Percentiles rank a stretch among this genome's conserved stretches.
phyloP scores from a whole-genome alignment of 257 asterid genomes.

The Fraxinus quadrangulata region DNA sequence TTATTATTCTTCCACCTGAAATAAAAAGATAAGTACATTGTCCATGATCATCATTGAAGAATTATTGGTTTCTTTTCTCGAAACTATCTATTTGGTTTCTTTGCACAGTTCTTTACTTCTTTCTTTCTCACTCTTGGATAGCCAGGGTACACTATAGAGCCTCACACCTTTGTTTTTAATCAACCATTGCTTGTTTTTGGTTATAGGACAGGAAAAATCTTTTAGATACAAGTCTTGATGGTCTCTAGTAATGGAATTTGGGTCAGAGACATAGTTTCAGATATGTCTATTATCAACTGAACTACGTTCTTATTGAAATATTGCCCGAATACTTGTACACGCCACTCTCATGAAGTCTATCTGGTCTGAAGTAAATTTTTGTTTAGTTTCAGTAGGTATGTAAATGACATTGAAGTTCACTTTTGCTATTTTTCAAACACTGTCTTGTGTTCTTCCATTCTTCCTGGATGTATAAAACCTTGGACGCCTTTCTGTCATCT shows the following conservation, averaged over 20 bases:
- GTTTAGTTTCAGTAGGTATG: neutral
- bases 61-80: neutral
- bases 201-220: neutral
- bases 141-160: neutral
- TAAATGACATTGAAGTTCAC: neutral
- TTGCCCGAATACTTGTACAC: neutral
- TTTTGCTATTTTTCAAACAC: neutral
- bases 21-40: neutral
- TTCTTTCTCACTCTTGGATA: neutral
- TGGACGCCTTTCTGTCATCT: neutral
- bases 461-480: neutral
- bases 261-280: neutral
- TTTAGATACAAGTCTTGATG: neutral
- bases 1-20: neutral
- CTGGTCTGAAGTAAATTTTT: neutral
- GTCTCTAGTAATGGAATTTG: neutral
- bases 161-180: neutral
- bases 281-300: neutral
- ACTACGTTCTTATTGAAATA: neutral
- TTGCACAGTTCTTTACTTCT: neutral
- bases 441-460: neutral
- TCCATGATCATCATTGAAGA: neutral
- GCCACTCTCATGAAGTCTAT: neutral
- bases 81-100: neutral
- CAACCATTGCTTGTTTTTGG: neutral